phyloP scores from a whole-genome alignment of 192 early-diverging fungal genomes.

The Backusella westeae region DNA sequence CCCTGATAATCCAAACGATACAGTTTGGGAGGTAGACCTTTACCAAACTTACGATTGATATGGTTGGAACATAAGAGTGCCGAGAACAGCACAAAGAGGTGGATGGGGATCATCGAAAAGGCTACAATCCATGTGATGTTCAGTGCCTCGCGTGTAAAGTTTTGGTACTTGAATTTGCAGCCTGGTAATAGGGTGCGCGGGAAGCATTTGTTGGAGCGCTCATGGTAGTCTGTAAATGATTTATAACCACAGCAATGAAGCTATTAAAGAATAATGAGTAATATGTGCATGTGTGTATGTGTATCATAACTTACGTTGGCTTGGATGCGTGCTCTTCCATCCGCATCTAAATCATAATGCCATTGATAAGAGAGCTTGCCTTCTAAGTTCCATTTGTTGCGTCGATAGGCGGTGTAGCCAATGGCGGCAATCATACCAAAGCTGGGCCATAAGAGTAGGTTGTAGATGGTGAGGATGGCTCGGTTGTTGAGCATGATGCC shows the following conservation, averaged over 20 bases:
- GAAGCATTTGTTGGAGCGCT: slow-evolving; percentile 47
- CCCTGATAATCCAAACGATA: slow-evolving; percentile 35
- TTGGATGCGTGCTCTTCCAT: slow-evolving; percentile 32
- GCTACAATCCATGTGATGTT: slow-evolving; percentile 40
- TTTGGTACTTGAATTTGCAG: slow-evolving; percentile 38
- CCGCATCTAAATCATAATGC: slow-evolving; percentile 27
- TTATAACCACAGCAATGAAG: slow-evolving; percentile 50
- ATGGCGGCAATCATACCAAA: slow-evolving; percentile 47
- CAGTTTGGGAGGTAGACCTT: slow-evolving; percentile 34
- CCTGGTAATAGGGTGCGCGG: slow-evolving; percentile 43
- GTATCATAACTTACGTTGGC: slow-evolving; percentile 12
- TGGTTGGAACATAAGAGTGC: slow-evolving; percentile 48
- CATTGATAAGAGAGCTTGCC: slow-evolving; percentile 39
- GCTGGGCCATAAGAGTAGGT: slow-evolving; percentile 44
- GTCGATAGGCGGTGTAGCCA: slow-evolving; percentile 44
- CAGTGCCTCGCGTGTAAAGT: slow-evolving; percentile 32
- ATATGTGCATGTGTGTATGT: too few relatives aligned
- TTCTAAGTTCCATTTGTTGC: slow-evolving; percentile 30
- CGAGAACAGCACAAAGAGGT: slow-evolving; percentile 39
- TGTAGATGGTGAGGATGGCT: slow-evolving; percentile 39
- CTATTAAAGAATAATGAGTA: slow-evolving; percentile 10
- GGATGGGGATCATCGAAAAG: slow-evolving; percentile 37
- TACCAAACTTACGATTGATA: slow-evolving; percentile 40
- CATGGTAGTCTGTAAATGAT: slow-evolving; percentile 40
- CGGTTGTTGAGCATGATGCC: slow-evolving; percentile 51